Conservation (phyloP, 768 basidiomycete genomes). For the Grammothele lineata region DNA sequence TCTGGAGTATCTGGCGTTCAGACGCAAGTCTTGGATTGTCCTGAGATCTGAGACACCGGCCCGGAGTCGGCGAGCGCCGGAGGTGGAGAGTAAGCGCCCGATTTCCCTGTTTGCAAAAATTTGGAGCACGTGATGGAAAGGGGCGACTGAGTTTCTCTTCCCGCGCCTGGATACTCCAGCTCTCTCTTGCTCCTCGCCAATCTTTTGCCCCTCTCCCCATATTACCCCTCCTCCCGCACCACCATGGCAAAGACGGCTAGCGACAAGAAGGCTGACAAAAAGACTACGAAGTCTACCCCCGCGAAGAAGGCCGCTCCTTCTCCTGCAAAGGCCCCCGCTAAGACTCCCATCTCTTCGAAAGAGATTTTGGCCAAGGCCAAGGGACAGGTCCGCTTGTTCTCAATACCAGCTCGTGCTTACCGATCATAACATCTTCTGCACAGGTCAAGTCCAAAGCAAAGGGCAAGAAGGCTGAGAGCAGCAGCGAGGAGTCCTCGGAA, state of each 20-base stretch:
- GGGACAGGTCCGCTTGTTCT: constrained; percentile 9
- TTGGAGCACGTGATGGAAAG: constrained; percentile 17
- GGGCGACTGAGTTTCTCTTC: constrained; percentile 12
- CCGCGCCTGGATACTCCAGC: no score
- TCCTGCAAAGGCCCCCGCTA: constrained; percentile 25
- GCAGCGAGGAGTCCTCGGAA: constrained; percentile 26
- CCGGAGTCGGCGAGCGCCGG: neutral
- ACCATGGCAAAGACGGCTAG: constrained; percentile 35
- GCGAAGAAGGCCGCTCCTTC: constrained; percentile 28
- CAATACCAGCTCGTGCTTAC: neutral
- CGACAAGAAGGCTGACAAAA: constrained; percentile 34
- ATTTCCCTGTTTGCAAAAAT: constrained; percentile 16
- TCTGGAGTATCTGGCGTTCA: neutral
- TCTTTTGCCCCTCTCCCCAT: constrained; percentile 2
- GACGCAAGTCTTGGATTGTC: neutral
- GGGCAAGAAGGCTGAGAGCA: constrained; percentile 19
- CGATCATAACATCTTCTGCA: neutral
- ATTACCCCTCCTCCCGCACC: constrained; percentile 5
- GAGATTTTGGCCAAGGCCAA: constrained; percentile 40
- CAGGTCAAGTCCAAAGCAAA: constrained; percentile 12
- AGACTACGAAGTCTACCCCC: constrained; percentile 29
- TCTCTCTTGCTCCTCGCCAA: constrained; percentile 1
- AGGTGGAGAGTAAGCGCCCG: constrained; percentile 3
- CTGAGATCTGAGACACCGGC: constrained; percentile 1
- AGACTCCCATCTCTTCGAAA: constrained; percentile 33